These are phyloP conservation scores for Henckelia pumila DNA, from an alignment of 257 asterid species.

Conservation along the genomic window DNA sequence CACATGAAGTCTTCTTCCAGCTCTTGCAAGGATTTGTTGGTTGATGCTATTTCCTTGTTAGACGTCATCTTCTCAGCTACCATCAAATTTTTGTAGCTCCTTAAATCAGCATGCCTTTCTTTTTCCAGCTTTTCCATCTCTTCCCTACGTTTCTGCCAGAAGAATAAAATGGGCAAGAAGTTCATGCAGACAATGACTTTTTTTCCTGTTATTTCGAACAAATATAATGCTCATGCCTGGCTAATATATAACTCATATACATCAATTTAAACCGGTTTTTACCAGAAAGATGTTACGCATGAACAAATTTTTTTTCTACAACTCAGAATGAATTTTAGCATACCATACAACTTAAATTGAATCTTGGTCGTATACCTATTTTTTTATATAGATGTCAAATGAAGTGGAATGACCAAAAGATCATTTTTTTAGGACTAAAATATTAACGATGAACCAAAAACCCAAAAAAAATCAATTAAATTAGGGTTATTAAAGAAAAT, in stretches of 20 bases:
- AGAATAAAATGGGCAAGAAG: background rate
- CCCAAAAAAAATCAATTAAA: background rate
- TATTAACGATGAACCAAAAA: background rate
- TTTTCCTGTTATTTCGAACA: background rate
- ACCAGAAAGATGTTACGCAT: too few species aligned
- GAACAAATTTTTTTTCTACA: background rate
- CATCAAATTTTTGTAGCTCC: conserved; percentile 98
- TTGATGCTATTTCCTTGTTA: conserved; percentile 84
- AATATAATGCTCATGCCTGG: background rate
- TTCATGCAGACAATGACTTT: background rate
- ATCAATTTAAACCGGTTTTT: background rate
- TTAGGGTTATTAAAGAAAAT: background rate
- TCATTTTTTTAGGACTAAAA: too few species aligned
- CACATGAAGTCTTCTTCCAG: conserved; percentile 97
- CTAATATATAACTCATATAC: background rate
- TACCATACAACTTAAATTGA: background rate
- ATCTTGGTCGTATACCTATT: background rate
- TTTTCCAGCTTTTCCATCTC: conserved; percentile 76
- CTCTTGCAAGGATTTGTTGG: conserved; percentile 84
- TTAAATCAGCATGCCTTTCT: conserved; percentile 56
- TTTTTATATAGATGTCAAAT: background rate
- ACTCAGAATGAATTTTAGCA: background rate
- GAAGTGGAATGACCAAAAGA: background rate
- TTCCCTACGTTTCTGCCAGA: conserved; percentile 75
- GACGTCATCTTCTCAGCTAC: conserved; percentile 98